Conservation (phyloP, 108 stramenopile species). For the Cyclotella baltica region DNA sequence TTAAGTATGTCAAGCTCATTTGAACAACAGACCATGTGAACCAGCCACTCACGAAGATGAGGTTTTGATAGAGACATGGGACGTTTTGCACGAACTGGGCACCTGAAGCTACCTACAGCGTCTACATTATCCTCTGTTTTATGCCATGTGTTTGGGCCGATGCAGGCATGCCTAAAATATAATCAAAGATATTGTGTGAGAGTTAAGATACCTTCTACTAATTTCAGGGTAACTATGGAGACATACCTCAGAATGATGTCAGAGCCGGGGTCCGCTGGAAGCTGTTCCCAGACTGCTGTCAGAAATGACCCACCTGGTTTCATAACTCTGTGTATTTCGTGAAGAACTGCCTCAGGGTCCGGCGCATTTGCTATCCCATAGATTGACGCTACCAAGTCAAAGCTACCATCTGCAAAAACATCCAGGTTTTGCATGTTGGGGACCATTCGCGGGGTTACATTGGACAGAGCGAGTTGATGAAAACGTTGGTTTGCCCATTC, state of each 20-base stretch:
- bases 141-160: slow-evolving; percentile 30
- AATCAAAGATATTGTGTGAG: too few species aligned
- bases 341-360: slow-evolving; percentile 37
- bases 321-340: slow-evolving; percentile 51
- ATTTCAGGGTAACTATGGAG: too few species aligned
- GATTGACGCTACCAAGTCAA: slow-evolving; percentile 52
- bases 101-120: slow-evolving; percentile 25
- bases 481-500: slow-evolving; percentile 40
- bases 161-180: slow-evolving; percentile 34
- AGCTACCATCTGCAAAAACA: slow-evolving; percentile 36
- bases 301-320: slow-evolving; percentile 54
- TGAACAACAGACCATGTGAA: too few species aligned
- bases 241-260: slow-evolving; percentile 46
- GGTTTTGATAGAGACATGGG: slow-evolving; percentile 35
- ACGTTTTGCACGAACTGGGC: slow-evolving; percentile 29
- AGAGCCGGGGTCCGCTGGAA: slow-evolving; percentile 36
- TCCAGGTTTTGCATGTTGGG: slow-evolving; percentile 39
- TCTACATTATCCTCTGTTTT: slow-evolving; percentile 21
- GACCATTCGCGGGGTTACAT: slow-evolving; percentile 34
- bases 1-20: neutral
- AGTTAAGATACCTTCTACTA: too few species aligned
- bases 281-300: slow-evolving; percentile 48
- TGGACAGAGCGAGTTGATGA: slow-evolving; percentile 20
- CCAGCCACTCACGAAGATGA: slow-evolving; percentile 18
- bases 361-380: slow-evolving; percentile 43